Percentiles rank a stretch among this genome's conserved stretches.
phyloP scores from a whole-genome alignment of 148 eudicot genomes.

The Camellia granthamiana region DNA sequence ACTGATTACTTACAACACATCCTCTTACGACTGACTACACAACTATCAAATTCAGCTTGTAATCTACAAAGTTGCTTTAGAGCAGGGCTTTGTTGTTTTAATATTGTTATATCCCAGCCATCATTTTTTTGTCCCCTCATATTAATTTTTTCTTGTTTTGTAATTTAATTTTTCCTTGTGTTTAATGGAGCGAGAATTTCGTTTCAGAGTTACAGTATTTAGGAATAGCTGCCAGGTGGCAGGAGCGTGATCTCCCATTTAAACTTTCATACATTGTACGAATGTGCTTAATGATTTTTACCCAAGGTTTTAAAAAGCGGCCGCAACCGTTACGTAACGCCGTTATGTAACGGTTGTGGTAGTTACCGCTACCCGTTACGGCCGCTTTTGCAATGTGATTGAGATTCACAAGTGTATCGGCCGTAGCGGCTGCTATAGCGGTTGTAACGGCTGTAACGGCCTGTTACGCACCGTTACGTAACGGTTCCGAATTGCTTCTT shows the following conservation, averaged over 20 bases:
- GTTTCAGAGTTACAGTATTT: not conserved
- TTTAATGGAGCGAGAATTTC: not conserved
- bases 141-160: not conserved
- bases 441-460: too few species aligned
- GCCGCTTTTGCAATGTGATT: too few species aligned
- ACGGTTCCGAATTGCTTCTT: too few species aligned
- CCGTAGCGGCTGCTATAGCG: too few species aligned
- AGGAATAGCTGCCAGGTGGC: not conserved
- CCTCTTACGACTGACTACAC: too few species aligned
- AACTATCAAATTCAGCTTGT: not conserved
- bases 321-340: too few species aligned
- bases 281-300: not conserved
- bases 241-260: not conserved
- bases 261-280: not conserved
- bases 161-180: not conserved
- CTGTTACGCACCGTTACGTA: too few species aligned
- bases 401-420: too few species aligned
- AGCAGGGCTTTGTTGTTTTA: constrained; percentile 11
- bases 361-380: too few species aligned
- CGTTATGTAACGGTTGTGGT: too few species aligned
- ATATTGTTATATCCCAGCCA: not conserved
- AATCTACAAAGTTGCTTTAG: not conserved
- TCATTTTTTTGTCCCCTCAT: not conserved
- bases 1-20: too few species aligned
- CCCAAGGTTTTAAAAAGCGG: too few species aligned